Conservation (phyloP, 495 filamentous ascomycete genomes). For the Xylaria venustula region DNA sequence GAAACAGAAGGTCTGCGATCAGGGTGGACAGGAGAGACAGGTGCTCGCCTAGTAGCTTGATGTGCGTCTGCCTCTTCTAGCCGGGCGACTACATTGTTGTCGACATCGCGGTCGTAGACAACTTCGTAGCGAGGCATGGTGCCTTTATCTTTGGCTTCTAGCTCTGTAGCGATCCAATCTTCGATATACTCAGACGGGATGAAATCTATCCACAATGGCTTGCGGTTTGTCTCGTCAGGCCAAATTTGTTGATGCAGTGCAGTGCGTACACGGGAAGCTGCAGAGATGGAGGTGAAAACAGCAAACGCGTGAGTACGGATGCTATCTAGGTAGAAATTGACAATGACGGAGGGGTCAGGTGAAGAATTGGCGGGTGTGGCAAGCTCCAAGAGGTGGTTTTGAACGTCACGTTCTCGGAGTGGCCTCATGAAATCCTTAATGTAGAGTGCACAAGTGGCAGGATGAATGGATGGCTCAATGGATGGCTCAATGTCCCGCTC, state of each 20-base stretch:
- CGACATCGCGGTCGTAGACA: conserved; percentile 50
- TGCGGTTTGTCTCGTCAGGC: conserved; percentile 83
- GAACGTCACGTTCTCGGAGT: conserved; percentile 62
- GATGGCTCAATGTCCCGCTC: conserved; percentile 58
- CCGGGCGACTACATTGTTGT: conserved; percentile 53
- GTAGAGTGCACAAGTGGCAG: conserved; percentile 82
- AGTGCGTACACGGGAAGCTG: conserved; percentile 76
- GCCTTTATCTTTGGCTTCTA: conserved; percentile 47
- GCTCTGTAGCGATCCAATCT: conserved; percentile 74
- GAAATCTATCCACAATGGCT: conserved; percentile 87
- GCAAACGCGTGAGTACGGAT: conserved; percentile 89
- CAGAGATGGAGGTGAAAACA: conserved; percentile 61
- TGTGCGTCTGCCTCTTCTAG: conserved; percentile 42
- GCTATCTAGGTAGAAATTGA: conserved; percentile 73
- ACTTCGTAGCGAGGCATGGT: conserved; percentile 46
- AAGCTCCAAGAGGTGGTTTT: conserved; percentile 64
- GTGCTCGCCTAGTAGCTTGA: conserved; percentile 13
- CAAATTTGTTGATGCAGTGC: conserved; percentile 75
- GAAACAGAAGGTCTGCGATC: conserved; percentile 23
- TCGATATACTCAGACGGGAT: conserved; percentile 71
- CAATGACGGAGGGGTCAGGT: conserved; percentile 53
- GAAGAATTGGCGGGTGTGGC: conserved; percentile 57
- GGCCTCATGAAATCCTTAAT: conserved; percentile 91
- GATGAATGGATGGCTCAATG: conserved; percentile 70
- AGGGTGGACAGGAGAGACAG: conserved; percentile 15